Base-by-base conservation (phyloP, 306 rosid species). In the Dryas drummondii region DNA sequence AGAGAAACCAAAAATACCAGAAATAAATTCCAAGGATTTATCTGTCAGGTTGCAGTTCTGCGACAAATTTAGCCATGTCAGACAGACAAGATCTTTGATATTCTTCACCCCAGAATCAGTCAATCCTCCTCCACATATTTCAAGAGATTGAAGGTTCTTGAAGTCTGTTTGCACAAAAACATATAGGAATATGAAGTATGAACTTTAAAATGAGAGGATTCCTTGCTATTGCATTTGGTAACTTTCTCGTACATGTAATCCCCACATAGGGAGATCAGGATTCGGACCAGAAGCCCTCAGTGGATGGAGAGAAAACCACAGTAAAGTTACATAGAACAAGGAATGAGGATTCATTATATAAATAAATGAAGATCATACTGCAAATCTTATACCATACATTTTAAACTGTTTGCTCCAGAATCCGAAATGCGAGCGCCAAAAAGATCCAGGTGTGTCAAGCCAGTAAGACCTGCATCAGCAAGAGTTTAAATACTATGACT, bases 61-160 rank as follows among this genome's bases (percentile, higher is more conserved):
- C 0, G 96, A 88, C 74, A 90, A 57, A 88, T 88, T 90, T 53
- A 90, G 84, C 87, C 84, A 81, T 49, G 58, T 71, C 15, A 90
- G 81, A 49, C 81, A 83, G 51, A 85, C 73, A 9, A 90, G 89
- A 66, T 85, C 92, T 79, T 83, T 87, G 81, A 90, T 86, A 75
- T 88, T 86, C 79, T 88, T 86, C 52, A 88, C 84, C 68, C 96
- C 96, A 54, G 87, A 81, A 83, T 90, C 96, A 9, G 93, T 90
- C 76, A 90, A 73, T 69, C 87, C 87, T 78, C 96, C 96, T 40
- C 96, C 85, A 19, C 96, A 90, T 88, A 90, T 81, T 86, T 90
- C 96, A 64, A 90, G 84, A 73, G 96, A 90, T 77, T 82, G 87
- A 58, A 90, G 89, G 72, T 81, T 86, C 88, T 90, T 90, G 70